A percentile compares a stretch with the other conserved stretches of the same genome.
phyloP scores from a whole-genome alignment of 768 basidiomycete genomes.

The Kwoniella sp. region DNA sequence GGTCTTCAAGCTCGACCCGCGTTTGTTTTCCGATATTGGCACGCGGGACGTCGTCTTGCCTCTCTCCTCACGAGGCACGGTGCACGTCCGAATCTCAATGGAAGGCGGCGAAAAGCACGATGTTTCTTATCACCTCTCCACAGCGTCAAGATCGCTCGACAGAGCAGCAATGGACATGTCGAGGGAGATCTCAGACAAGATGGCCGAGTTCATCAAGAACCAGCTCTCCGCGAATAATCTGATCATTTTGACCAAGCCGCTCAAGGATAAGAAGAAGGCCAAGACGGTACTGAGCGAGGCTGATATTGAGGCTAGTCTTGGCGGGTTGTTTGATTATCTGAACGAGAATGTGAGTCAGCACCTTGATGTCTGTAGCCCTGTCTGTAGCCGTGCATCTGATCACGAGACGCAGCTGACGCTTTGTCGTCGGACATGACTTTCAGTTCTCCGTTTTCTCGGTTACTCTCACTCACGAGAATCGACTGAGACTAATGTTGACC shows the following conservation, averaged over 20 bases:
- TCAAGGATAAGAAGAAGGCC: conserved; percentile 49
- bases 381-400: background rate
- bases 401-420: background rate
- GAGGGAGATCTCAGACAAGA: conserved; percentile 48
- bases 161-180: conserved; percentile 47
- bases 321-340: conserved; percentile 51
- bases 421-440: background rate
- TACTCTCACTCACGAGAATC: conserved; percentile 38
- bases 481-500: conserved; percentile 40
- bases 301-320: conserved; percentile 49
- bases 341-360: conserved; percentile 53
- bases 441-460: conserved; percentile 54
- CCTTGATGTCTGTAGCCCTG: too few relatives aligned
- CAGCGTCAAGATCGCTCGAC: conserved; percentile 44
- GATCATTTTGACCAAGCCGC: conserved; percentile 36
- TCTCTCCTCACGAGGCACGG: conserved; percentile 35
- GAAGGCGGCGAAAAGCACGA: conserved; percentile 52
- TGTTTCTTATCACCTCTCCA: conserved; percentile 44
- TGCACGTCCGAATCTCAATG: conserved; percentile 49
- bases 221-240: conserved; percentile 32
- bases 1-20: conserved; percentile 51
- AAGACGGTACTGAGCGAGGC: conserved; percentile 36
- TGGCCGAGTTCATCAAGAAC: conserved; percentile 44
- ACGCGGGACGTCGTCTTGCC: conserved; percentile 48
- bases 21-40: conserved; percentile 29